These are phyloP conservation scores for Auriscalpium vulgare DNA, from an alignment of 768 basidiomycete species.

Conservation along the genomic window DNA sequence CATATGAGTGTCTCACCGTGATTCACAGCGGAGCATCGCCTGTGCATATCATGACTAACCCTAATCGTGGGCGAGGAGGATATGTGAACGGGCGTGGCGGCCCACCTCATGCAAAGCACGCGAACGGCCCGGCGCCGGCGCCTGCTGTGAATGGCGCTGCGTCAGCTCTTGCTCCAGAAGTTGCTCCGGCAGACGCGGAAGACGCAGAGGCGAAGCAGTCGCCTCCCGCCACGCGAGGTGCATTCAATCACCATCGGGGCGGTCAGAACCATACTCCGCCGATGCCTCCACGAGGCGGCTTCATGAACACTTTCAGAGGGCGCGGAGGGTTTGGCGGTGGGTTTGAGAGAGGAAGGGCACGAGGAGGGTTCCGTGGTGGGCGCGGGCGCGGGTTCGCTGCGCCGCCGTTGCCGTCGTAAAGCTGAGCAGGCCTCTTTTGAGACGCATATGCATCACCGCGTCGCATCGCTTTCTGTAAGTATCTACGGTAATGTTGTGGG, in stretches of 20 bases:
- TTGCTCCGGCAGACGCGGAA: slow-evolving; percentile 1
- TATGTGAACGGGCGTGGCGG: slow-evolving; percentile 15
- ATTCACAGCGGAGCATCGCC: slow-evolving; percentile 25
- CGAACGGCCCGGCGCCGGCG: slow-evolving; percentile 8
- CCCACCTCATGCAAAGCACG: slow-evolving; percentile 14
- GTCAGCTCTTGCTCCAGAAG: neutral
- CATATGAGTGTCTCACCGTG: neutral
- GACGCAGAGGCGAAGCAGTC: slow-evolving; percentile 12
- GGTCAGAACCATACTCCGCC: slow-evolving; percentile 11
- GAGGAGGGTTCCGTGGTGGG: neutral
- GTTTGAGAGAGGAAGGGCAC: slow-evolving; percentile 25
- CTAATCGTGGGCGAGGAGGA: slow-evolving; percentile 44
- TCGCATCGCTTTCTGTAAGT: too few species aligned
- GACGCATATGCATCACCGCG: neutral
- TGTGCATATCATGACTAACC: slow-evolving; percentile 73
- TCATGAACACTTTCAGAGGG: slow-evolving; percentile 19
- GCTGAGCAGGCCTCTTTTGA: neutral
- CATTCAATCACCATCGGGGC: neutral
- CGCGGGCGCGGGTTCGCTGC: neutral
- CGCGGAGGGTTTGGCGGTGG: slow-evolving; percentile 24
- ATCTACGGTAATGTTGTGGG: too few species aligned
- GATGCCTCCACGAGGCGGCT: slow-evolving; percentile 17
- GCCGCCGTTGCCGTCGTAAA: slow-evolving; percentile 6
- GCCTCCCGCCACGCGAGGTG: slow-evolving; percentile 4
- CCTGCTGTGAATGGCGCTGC: neutral